Conservation (phyloP, 75 land plant species). For the Picea sitchensis region DNA sequence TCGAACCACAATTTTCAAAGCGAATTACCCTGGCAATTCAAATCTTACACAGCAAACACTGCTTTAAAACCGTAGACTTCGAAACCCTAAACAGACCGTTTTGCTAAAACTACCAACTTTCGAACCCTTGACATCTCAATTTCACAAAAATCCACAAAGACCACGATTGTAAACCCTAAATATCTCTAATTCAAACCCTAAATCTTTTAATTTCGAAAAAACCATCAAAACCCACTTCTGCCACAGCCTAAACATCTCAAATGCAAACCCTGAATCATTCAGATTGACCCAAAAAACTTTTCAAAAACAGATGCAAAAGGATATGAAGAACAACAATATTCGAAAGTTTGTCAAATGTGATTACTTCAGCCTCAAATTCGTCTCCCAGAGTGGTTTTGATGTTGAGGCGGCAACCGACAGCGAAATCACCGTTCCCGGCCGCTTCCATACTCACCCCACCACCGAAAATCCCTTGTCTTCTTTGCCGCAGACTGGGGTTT, state of each 20-base stretch:
- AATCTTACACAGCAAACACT: not conserved
- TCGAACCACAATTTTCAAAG: not conserved
- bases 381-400: slow-evolving; percentile 84
- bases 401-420: slow-evolving; percentile 65
- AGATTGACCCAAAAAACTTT: not conserved
- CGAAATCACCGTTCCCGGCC: slow-evolving; percentile 41
- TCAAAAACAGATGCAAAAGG: slow-evolving; percentile 30
- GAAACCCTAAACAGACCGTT: not conserved
- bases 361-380: slow-evolving; percentile 74
- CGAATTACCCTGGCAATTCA: not conserved
- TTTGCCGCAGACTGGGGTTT: no score
- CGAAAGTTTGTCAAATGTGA: slow-evolving; percentile 70
- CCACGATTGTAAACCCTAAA: not conserved
- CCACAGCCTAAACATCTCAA: not conserved
- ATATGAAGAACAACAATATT: slow-evolving; percentile 95
- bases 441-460: slow-evolving; percentile 20
- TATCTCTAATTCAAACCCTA: not conserved
- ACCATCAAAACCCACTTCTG: not conserved
- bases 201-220: slow-evolving; percentile 1
- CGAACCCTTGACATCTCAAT: not conserved
- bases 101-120: not conserved
- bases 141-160: not conserved
- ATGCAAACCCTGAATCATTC: not conserved
- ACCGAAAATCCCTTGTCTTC: no score
- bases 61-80: not conserved